Conservation (phyloP, 495 filamentous ascomycete genomes). For the Penicillium soppii region DNA sequence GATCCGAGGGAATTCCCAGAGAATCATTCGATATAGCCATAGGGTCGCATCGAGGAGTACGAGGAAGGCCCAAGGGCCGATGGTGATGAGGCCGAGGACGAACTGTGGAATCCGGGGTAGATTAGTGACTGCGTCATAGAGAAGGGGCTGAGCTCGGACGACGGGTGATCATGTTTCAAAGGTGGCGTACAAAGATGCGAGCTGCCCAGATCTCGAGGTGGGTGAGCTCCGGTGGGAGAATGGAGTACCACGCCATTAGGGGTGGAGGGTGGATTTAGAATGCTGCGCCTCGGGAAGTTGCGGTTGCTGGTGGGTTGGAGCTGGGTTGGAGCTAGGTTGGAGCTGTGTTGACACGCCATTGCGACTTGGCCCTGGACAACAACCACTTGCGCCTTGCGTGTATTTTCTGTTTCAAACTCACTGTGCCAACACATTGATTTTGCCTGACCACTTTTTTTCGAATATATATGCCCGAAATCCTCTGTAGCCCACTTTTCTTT, state of each 20-base stretch:
- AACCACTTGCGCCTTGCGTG: no score
- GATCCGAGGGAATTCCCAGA: constrained; percentile 59
- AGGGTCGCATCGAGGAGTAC: constrained; percentile 67
- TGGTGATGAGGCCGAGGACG: constrained; percentile 60
- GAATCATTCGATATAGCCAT: constrained; percentile 59
- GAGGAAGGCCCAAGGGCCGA: constrained; percentile 65
- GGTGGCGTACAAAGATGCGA: constrained; percentile 58
- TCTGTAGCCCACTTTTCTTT: no score
- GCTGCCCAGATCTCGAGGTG: constrained; percentile 63
- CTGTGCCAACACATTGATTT: no score
- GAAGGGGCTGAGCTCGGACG: background rate
- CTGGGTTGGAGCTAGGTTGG: no score
- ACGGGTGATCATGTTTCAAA: no score
- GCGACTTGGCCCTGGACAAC: background rate
- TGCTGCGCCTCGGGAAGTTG: constrained; percentile 1
- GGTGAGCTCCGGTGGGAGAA: constrained; percentile 56
- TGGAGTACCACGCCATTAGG: constrained; percentile 63
- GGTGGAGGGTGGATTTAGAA: background rate
- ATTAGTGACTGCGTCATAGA: constrained; percentile 4
- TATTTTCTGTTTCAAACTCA: no score
- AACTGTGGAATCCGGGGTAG: constrained; percentile 43
- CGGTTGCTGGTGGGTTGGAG: constrained; percentile 7
- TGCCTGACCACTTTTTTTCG: no score
- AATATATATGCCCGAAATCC: no score
- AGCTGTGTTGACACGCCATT: background rate